Evolutionary conservation across 768 basidiomycete genomes (phyloP), one percentile per base, ranked within the genome.

Genomic region (Boletus insuetus): DNA sequence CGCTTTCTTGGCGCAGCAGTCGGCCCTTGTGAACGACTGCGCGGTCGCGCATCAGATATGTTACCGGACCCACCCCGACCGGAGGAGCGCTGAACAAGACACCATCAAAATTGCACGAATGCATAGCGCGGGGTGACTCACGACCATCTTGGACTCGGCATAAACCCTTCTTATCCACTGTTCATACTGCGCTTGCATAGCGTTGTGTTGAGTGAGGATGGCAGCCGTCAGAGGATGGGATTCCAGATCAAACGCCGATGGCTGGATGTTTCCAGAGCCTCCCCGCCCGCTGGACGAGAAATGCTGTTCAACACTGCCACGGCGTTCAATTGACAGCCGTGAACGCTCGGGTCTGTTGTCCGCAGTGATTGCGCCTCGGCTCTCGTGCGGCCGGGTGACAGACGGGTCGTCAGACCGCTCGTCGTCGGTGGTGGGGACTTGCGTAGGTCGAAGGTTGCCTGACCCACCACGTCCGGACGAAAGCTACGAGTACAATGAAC

Each of bases 1-100:
- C 34, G 43, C 9, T 10, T 46, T 29, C 53, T 66, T 0, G 56
- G n/a, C 3, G 32, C 0, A 6, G 35, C 12, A 8, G 19, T 26
- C n/a, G 20, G 13, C 1, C 51, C 59, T 3, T 58, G 63, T 1
- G 60, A 59, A 13, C 32, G 43, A 10, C 48, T 54, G 12, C 58
- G 59, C 12, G 49, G 56, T 32, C 40, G 58, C 19, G 20, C 10
- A 26, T 56, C 43, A 5, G 51, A 59, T 49, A 69, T 69, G n/a
- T 69, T 69, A 14, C 67, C 67, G 3, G 58, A 58, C 3, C 67
- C 67, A 3, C 67, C 67, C 12, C 68, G 61, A 14, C 67, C 67
- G 1, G 61, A 69, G 29, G 68, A 69, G 20, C 44, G 61, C 68
- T 69, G 32, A 35, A 14, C 13, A 35, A 10, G 22, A 44, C 4